Evolutionary conservation across 371 early-diverging fungal species (phyloP).

Genomic region (Saksenaea oblongispora): DNA sequence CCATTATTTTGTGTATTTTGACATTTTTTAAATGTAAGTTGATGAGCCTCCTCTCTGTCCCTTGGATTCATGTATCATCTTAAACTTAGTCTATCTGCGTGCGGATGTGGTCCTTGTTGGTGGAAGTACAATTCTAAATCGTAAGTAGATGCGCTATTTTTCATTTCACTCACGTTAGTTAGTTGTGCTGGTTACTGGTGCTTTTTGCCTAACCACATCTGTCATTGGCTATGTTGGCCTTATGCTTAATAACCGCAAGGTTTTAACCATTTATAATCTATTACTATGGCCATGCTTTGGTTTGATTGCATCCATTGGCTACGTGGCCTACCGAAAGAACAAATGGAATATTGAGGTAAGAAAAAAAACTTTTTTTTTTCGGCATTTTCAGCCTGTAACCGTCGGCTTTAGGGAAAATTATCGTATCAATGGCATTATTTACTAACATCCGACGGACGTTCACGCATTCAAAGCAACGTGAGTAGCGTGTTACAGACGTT

Average conservation of each 20-base stretch:
- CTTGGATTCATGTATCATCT: neutral
- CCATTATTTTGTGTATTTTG: slow-evolving; percentile 37
- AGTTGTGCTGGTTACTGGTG: slow-evolving; percentile 54
- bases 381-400: neutral
- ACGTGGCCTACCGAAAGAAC: slow-evolving; percentile 49
- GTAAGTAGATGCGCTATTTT: slow-evolving; percentile 29
- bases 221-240: slow-evolving; percentile 58
- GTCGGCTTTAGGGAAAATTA: slow-evolving; percentile 28
- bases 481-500: slow-evolving; percentile 1
- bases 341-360: slow-evolving; percentile 43
- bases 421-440: slow-evolving; percentile 54
- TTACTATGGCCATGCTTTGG: slow-evolving; percentile 61
- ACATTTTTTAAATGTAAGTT: slow-evolving; percentile 51
- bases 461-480: slow-evolving; percentile 47
- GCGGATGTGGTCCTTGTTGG: slow-evolving; percentile 51
- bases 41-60: neutral
- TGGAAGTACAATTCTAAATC: slow-evolving; percentile 36
- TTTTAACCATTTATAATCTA: slow-evolving; percentile 50
- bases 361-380: neutral
- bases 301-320: slow-evolving; percentile 57
- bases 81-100: slow-evolving; percentile 38
- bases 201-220: slow-evolving; percentile 47
- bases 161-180: neutral
- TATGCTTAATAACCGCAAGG: slow-evolving; percentile 52
- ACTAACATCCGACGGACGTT: slow-evolving; percentile 37